These are phyloP conservation scores for Apiospora saccharicola DNA, from an alignment of 2,329 filamentous ascomycete species.

Conservation along the genomic window DNA sequence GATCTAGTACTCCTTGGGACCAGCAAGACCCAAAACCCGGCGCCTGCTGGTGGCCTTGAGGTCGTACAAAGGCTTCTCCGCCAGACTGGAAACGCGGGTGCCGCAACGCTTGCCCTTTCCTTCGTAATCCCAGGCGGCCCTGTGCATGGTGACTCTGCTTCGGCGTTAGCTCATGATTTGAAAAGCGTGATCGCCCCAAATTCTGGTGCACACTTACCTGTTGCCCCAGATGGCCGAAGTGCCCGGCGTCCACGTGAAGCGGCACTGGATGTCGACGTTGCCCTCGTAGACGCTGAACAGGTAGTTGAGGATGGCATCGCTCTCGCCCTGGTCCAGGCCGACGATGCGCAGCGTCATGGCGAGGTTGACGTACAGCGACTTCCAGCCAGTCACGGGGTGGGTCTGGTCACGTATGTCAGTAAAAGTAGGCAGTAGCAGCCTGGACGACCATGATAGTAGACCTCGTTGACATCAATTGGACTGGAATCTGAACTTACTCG, in stretches of 20 bases:
- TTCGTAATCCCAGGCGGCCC: constrained; percentile 66
- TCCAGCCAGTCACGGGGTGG: constrained; percentile 25
- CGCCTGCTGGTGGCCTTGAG: constrained; percentile 60
- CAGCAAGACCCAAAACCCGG: constrained; percentile 56
- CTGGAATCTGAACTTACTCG: not conserved
- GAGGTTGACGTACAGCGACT: constrained; percentile 62
- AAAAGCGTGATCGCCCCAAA: not conserved
- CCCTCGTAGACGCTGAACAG: constrained; percentile 63
- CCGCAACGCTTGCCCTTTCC: constrained; percentile 63
- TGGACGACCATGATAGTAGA: too few relatives aligned
- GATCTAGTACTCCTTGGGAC: too few relatives aligned
- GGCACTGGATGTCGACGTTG: constrained; percentile 65
- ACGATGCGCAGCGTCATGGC: constrained; percentile 61
- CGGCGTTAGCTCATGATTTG: constrained; percentile 22
- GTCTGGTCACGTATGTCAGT: not conserved
- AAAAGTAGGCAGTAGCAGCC: not conserved
- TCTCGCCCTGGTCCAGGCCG: constrained; percentile 63
- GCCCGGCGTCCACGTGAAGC: constrained; percentile 58
- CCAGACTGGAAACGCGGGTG: constrained; percentile 63
- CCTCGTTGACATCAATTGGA: too few relatives aligned
- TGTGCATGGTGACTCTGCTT: constrained; percentile 61
- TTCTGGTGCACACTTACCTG: constrained; percentile 42
- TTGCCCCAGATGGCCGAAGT: constrained; percentile 66
- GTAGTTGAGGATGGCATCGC: constrained; percentile 63
- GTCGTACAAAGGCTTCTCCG: constrained; percentile 65